A percentile compares a stretch with the other conserved stretches of the same genome.
phyloP scores from a whole-genome alignment of 2,329 filamentous ascomycete genomes.

The Septoria petroselini region DNA sequence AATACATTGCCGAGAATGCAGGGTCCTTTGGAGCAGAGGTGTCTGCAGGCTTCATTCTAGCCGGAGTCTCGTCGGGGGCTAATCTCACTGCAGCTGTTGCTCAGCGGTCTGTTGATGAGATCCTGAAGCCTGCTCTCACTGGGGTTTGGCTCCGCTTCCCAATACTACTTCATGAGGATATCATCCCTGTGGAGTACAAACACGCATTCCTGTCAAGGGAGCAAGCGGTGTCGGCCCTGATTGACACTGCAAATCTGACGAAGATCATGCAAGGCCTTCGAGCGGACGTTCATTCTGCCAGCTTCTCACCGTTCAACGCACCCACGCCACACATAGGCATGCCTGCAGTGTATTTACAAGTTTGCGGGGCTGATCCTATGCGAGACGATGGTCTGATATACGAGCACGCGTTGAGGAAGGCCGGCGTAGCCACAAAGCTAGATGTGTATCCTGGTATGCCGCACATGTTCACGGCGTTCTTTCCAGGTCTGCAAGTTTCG shows the following conservation, averaged over 20 bases:
- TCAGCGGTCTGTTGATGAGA: conserved; percentile 44
- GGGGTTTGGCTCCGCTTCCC: conserved; percentile 45
- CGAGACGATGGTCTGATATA: conserved; percentile 51
- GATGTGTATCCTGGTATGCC: conserved; percentile 43
- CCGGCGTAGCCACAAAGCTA: conserved; percentile 43
- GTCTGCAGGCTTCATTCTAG: conserved; percentile 48
- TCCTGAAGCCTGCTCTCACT: conserved; percentile 45
- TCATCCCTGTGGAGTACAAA: conserved; percentile 37
- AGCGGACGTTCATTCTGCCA: neutral
- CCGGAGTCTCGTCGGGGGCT: conserved; percentile 48
- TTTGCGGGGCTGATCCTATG: conserved; percentile 49
- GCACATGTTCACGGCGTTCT: conserved; percentile 32
- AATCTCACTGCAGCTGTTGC: conserved; percentile 42
- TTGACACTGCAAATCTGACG: conserved; percentile 36
- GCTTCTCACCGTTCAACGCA: conserved; percentile 7
- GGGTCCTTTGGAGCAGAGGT: conserved; percentile 42
- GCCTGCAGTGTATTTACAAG: conserved; percentile 45
- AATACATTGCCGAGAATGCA: conserved; percentile 48
- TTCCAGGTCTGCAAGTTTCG: no score
- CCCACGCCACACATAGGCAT: conserved; percentile 36
- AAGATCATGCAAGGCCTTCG: no score
- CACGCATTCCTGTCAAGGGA: conserved; percentile 44
- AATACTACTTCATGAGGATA: conserved; percentile 39
- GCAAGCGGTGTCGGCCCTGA: conserved; percentile 41
- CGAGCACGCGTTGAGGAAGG: conserved; percentile 44